Base-by-base conservation (phyloP, 2,329 filamentous ascomycete species). In the Metarhizium humberi region DNA sequence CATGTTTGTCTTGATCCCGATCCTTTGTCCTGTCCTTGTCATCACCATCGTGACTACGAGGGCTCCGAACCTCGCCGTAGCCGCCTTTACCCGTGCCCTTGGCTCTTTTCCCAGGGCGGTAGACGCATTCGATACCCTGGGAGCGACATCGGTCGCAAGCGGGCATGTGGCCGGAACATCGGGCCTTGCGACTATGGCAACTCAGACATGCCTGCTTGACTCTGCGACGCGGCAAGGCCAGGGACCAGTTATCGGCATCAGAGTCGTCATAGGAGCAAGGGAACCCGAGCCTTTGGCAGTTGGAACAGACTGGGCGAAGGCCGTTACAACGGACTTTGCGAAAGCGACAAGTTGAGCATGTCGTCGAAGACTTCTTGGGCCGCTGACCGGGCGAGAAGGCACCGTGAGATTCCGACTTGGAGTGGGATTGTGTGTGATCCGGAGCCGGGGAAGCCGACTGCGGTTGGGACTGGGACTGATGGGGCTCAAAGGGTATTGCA, bases 271-370 rank as follows among this genome's bases (percentile, higher is more conserved):
- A 82, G 7, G 79, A 79, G 64, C 80, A 83, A 6, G 75, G 72
- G 60, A 82, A 82, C 50, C 78, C 78, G 48, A 83, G 74, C 20
- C 80, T 76, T 59, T 81, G 77, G 67, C 80, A 83, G 66, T 81
- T 82, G 67, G 77, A 76, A 66, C 80, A 83, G 56, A 78, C 68
- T 51, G 76, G 72, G 45, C 76, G 76, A 13, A 74, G 71, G 40
- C 79, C 78, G 62, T 82, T 78, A 68, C 80, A 83, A 50, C 79
- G 78, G 20, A 83, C 80, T 66, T 83, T 82, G 63, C 79, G 77
- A 51, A 75, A 72, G 25, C 78, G 76, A 59, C 78, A 81, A 11
- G 78, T 79, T 59, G 75, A 72, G 63, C 78, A 81, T n/a, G 78
- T 81, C 38, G 73, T 66, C 18, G 72, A 73, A 45, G 72, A 72